Base-by-base conservation (phyloP, 2,329 filamentous ascomycete genomes). In the Rugonectria rugulosa region DNA sequence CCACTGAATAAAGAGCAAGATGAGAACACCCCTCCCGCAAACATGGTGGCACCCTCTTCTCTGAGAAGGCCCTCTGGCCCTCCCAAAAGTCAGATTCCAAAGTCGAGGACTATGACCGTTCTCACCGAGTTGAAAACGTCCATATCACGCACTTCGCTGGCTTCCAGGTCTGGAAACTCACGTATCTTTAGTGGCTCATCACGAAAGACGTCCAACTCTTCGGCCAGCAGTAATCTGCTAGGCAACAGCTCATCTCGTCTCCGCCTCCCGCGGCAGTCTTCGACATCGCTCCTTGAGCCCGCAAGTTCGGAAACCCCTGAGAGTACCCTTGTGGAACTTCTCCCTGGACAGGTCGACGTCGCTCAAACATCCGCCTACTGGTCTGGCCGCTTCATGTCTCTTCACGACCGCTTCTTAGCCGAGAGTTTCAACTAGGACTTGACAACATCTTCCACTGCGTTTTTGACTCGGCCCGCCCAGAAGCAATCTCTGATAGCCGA, bases 371-470 rank as follows among this genome's bases (percentile, higher is more conserved):
- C 79, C 2, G 70, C 75, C 3, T 88, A 87, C 69, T 89, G 87
- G 87, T 75, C 79, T 10, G 87, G 87, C 15, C 82, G 87, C 32
- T 87, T 88, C 66, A 73, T 79, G 45, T 73, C 82, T 2, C 70
- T 88, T 1, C 76, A 81, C 45, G 85, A 88, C 70, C 78, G 76
- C 15, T 69, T 70, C 14, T 55, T 66, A 3, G 32, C 67, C 3
- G 72, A 75, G 27, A 66, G 65, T 2, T 66, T 70, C 15, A 54
- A 55, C 3, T 56, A 57, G 21, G 54, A 58, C 2, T 50, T 53
- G 48, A 19, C 27, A 49, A 9, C 19, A 8, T 32, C 45, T 15
- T 44, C 44, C 7, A 8, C n/a, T 15, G 20, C 41, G 7, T 38
- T 47, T 8, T 23, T 17, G 12, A 31, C 8, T 7, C 38, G 29